Conservation (phyloP, 495 filamentous ascomycete genomes). For the Aspergillus steynii region DNA sequence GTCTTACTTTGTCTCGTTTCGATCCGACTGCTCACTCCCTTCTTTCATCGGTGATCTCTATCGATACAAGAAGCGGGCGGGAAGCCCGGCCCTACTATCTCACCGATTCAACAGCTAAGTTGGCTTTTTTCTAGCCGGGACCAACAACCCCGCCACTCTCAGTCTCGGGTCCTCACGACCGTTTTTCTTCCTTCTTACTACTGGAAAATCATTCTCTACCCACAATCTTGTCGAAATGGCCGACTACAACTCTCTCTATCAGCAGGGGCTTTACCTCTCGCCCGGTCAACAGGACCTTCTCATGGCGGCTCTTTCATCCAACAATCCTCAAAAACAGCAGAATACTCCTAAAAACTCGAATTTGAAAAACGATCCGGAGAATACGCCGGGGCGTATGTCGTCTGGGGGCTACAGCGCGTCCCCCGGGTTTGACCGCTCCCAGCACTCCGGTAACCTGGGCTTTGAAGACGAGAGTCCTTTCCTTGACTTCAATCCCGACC, state of each 20-base stretch:
- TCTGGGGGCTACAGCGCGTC: slow-evolving; percentile 45
- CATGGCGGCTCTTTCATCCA: slow-evolving; percentile 83
- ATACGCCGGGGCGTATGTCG: slow-evolving; percentile 37
- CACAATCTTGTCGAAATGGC: slow-evolving; percentile 26
- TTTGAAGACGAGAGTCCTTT: slow-evolving; percentile 73
- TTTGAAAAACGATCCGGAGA: slow-evolving; percentile 24
- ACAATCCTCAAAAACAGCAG: slow-evolving; percentile 46
- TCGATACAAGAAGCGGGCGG: slow-evolving; percentile 29
- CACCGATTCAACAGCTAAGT: slow-evolving; percentile 11
- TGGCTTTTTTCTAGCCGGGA: neutral
- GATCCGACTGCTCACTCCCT: neutral
- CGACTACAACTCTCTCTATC: slow-evolving; percentile 41
- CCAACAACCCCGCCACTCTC: slow-evolving; percentile 1
- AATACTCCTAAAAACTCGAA: slow-evolving; percentile 28
- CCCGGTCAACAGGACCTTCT: slow-evolving; percentile 86
- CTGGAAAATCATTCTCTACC: neutral
- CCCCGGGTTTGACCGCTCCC: slow-evolving; percentile 57
- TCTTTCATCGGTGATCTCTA: neutral
- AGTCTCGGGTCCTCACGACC: neutral
- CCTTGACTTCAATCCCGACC: slow-evolving; percentile 77
- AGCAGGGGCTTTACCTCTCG: slow-evolving; percentile 65
- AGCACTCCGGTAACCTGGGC: slow-evolving; percentile 43
- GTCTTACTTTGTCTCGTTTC: neutral
- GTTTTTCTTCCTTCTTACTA: slow-evolving; percentile 3
- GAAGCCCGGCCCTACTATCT: slow-evolving; percentile 29